These are phyloP conservation scores for Cryomyces minteri DNA, from an alignment of 495 filamentous ascomycete species.

Conservation along the genomic window DNA sequence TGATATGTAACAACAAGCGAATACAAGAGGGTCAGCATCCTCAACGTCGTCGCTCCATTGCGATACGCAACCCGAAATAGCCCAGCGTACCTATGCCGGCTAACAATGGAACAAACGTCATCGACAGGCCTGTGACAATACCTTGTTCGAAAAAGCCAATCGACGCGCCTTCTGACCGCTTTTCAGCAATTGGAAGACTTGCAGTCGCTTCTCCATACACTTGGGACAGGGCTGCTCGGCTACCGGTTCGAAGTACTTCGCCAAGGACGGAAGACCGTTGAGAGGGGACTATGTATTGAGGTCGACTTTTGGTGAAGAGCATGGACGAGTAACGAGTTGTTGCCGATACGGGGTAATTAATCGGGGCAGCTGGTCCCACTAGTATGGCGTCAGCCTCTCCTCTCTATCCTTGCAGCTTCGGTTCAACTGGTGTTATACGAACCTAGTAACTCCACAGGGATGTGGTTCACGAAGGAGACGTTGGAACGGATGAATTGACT, in stretches of 20 bases:
- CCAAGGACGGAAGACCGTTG: slow-evolving; percentile 1
- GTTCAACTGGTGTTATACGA: neutral
- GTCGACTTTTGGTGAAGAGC: slow-evolving; percentile 23
- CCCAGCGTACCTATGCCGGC: slow-evolving; percentile 2
- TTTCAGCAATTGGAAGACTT: slow-evolving; percentile 18
- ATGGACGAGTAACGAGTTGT: slow-evolving; percentile 20
- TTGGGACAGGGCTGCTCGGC: slow-evolving; percentile 3
- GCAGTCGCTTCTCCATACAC: slow-evolving; percentile 15
- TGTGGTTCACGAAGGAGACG: slow-evolving; percentile 31
- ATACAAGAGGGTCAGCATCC: no score
- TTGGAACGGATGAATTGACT: slow-evolving; percentile 29
- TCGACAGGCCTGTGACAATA: slow-evolving; percentile 21
- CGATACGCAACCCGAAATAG: neutral
- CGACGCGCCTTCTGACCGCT: slow-evolving; percentile 18
- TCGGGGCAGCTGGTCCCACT: slow-evolving; percentile 25
- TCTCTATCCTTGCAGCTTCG: no score
- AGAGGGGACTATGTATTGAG: slow-evolving; percentile 19
- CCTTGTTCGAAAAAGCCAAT: slow-evolving; percentile 37
- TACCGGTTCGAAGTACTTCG: slow-evolving; percentile 5
- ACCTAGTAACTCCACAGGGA: slow-evolving; percentile 26
- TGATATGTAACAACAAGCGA: no score
- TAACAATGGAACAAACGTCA: slow-evolving; percentile 6
- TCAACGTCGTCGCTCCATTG: neutral
- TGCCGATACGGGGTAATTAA: slow-evolving; percentile 10
- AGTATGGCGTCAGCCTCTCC: neutral